A percentile compares a stretch with the other conserved stretches of the same genome.
Conservation (phyloP, 2,329 filamentous ascomycete species). For the Thelonectria rubi region DNA sequence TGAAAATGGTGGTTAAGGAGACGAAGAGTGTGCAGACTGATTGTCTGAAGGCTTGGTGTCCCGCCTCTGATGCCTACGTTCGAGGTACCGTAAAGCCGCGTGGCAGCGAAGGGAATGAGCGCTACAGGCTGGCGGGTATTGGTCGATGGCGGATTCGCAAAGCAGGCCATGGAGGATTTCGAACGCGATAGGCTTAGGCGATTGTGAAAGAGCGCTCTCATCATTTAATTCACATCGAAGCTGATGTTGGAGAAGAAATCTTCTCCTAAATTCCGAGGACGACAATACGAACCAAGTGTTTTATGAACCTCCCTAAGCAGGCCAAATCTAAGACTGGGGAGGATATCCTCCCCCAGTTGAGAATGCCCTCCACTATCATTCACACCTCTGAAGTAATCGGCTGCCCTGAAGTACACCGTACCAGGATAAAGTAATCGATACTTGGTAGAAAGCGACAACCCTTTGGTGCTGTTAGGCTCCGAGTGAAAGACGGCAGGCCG, state of each 20-base stretch:
- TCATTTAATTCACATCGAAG: no score
- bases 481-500: background rate
- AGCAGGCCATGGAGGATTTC: background rate
- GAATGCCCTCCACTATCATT: background rate
- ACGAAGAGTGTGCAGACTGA: no score
- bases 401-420: background rate
- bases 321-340: background rate
- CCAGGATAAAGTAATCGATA: background rate
- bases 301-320: no score
- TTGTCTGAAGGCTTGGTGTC: no score
- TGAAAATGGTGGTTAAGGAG: no score
- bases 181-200: background rate
- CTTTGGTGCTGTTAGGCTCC: background rate
- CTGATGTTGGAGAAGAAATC: no score
- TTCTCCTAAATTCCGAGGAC: no score
- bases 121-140: conserved; percentile 7
- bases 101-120: background rate
- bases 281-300: no score
- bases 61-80: no score
- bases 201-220: no score
- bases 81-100: no score
- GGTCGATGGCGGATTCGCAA: background rate
- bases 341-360: background rate
- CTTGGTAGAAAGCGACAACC: no score
- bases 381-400: background rate